Conservation (phyloP, 139 green algal genomes). For the Closterium sp. region DNA sequence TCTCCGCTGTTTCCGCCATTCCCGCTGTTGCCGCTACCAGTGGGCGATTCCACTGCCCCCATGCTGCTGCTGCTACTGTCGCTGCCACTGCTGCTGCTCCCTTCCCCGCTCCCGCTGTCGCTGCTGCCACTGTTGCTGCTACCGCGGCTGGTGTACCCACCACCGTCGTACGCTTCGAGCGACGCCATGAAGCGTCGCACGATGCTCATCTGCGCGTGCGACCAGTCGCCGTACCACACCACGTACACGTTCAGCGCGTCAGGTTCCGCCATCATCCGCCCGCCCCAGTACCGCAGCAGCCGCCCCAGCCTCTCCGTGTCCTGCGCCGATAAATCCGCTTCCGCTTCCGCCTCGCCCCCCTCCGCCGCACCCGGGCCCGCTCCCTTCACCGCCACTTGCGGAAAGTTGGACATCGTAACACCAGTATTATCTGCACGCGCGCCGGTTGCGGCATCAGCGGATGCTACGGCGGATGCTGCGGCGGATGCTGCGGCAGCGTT, state of each 20-base stretch:
- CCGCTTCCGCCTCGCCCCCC: not conserved
- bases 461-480: not conserved
- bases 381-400: not conserved
- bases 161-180: not conserved
- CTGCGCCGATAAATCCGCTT: not conserved
- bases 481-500: not conserved
- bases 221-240: not conserved
- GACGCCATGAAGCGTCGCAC: not conserved
- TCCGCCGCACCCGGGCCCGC: no score
- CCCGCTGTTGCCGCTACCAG: no score
- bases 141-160: not conserved
- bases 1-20: no score
- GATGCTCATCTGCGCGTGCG: not conserved
- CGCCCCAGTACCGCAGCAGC: not conserved
- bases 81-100: not conserved
- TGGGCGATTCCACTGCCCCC: no score
- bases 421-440: no score
- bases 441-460: not conserved
- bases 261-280: not conserved
- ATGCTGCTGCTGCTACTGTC: not conserved
- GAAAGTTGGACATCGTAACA: no score
- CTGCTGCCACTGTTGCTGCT: not conserved
- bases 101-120: not conserved
- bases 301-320: not conserved
- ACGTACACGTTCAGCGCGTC: not conserved